phyloP scores from a whole-genome alignment of 2,329 filamentous ascomycete genomes.

The Exophiala alcalophila region DNA sequence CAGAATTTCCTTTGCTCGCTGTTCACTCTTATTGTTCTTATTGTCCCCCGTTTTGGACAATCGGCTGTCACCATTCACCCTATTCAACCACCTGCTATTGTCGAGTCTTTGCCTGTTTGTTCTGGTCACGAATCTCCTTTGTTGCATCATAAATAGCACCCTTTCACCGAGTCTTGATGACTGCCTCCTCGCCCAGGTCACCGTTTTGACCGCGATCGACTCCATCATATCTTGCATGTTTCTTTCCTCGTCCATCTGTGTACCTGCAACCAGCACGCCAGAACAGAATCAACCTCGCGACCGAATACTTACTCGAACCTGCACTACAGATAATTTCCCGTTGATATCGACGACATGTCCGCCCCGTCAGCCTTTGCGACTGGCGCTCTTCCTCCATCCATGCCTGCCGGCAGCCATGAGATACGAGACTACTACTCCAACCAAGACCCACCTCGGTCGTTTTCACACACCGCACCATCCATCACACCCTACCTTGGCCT shows the following conservation, averaged over 20 bases:
- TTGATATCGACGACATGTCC: slow-evolving; percentile 29
- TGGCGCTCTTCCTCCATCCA: slow-evolving; percentile 57
- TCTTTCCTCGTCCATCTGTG: slow-evolving; percentile 2
- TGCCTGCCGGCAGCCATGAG: slow-evolving; percentile 58
- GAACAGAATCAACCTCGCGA: no score
- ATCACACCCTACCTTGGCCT: slow-evolving; percentile 91
- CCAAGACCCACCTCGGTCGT: slow-evolving; percentile 54
- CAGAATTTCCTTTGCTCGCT: slow-evolving; percentile 12
- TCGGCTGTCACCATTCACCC: slow-evolving; percentile 10
- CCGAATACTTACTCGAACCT: slow-evolving; percentile 15
- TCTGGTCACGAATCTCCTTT: slow-evolving; percentile 27
- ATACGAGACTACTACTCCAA: slow-evolving; percentile 59
- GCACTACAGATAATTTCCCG: slow-evolving; percentile 28
- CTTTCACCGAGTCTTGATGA: slow-evolving; percentile 19
- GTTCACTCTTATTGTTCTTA: slow-evolving; percentile 22
- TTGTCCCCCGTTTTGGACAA: slow-evolving; percentile 12
- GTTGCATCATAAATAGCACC: slow-evolving; percentile 16
- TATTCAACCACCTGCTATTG: slow-evolving; percentile 18
- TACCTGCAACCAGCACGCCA: slow-evolving; percentile 1
- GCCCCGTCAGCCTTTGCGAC: slow-evolving; percentile 46
- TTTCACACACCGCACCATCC: slow-evolving; percentile 62
- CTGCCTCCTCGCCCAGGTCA: slow-evolving; percentile 17
- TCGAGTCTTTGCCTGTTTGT: slow-evolving; percentile 6
- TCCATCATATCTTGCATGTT: slow-evolving; percentile 4
- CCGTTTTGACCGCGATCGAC: slow-evolving; percentile 10